Conservation (phyloP, 1,284 basidiomycete genomes). For the Microbotryum silenes-acaulis region DNA sequence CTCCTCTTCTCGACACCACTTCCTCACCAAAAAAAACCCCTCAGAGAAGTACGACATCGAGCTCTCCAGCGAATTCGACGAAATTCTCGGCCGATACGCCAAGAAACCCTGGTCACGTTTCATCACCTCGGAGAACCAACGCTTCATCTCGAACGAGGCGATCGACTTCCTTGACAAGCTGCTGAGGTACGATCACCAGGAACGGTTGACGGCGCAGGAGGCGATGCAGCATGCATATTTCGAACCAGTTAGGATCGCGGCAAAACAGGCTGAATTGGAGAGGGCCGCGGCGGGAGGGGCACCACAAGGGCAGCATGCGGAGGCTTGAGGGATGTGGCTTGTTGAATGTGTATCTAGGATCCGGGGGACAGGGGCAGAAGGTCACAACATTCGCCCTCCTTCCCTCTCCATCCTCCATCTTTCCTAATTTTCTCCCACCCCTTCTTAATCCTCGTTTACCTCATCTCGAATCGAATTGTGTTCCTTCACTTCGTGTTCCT, state of each 20-base stretch:
- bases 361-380: no score
- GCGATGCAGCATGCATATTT: slow-evolving; percentile 85
- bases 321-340: no score
- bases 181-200: slow-evolving; percentile 92
- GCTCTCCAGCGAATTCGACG: slow-evolving; percentile 77
- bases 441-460: no score
- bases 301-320: no score
- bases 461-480: no score
- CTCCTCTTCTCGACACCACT: slow-evolving; percentile 37
- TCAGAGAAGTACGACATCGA: slow-evolving; percentile 93
- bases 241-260: slow-evolving; percentile 37
- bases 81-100: slow-evolving; percentile 78
- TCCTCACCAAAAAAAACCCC: slow-evolving; percentile 41
- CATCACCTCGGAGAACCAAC: slow-evolving; percentile 83
- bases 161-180: slow-evolving; percentile 88
- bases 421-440: no score
- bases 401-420: no score
- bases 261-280: not conserved
- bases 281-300: no score
- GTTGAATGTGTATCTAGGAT: no score
- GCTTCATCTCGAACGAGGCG: slow-evolving; percentile 94
- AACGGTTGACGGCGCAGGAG: slow-evolving; percentile 86
- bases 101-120: slow-evolving; percentile 91
- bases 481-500: no score
- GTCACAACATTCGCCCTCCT: no score